A percentile compares a stretch with the other conserved stretches of the same genome.
Evolutionary conservation across 805 yeast genomes (phyloP).

Genomic region (Cyberlindnera sargentensis): DNA sequence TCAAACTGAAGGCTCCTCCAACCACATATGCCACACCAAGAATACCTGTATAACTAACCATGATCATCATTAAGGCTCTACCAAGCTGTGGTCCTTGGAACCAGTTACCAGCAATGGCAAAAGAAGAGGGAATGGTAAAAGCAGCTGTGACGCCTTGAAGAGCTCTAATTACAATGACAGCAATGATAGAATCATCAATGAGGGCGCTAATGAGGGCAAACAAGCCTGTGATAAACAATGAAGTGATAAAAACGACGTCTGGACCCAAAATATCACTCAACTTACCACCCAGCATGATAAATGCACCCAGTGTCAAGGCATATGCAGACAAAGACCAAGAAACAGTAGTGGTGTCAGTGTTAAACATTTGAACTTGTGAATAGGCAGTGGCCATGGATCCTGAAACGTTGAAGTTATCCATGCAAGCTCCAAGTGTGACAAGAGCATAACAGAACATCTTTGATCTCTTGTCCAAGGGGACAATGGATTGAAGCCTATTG

Average conservation of each 20-base stretch:
- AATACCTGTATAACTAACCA: slow-evolving; percentile 23
- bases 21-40: slow-evolving; percentile 35
- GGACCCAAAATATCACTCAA: slow-evolving; percentile 35
- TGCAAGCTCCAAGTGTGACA: slow-evolving; percentile 1
- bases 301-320: background rate
- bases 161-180: slow-evolving; percentile 35
- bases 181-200: slow-evolving; percentile 27
- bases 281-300: slow-evolving; percentile 33
- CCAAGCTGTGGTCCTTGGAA: slow-evolving; percentile 24
- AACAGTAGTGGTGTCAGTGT: slow-evolving; percentile 17
- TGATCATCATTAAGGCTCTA: slow-evolving; percentile 20
- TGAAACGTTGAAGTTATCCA: slow-evolving; percentile 8
- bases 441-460: background rate
- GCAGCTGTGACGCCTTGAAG: slow-evolving; percentile 40
- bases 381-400: slow-evolving; percentile 3
- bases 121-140: slow-evolving; percentile 31
- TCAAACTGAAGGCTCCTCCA: slow-evolving; percentile 38
- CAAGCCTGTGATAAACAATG: slow-evolving; percentile 20
- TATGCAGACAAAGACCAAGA: background rate
- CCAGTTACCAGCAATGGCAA: slow-evolving; percentile 26
- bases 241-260: slow-evolving; percentile 19
- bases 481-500: background rate
- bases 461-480: background rate
- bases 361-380: slow-evolving; percentile 2
- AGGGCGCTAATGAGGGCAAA: slow-evolving; percentile 30